phyloP scores from a whole-genome alignment of 2,329 filamentous ascomycete species.

The Talaromyces sp. region DNA sequence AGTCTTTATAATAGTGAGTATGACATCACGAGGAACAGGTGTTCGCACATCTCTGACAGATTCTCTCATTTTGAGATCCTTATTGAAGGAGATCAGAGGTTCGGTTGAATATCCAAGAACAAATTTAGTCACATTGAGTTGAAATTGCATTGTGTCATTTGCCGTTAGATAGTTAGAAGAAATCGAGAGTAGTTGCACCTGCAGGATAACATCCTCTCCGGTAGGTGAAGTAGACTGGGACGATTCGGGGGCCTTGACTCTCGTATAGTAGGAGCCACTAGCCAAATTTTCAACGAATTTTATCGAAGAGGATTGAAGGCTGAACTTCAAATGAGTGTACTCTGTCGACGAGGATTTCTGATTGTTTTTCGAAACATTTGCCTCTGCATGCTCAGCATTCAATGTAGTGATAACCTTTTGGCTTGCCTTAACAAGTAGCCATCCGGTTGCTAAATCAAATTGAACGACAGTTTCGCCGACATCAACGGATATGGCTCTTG shows the following conservation, averaged over 20 bases:
- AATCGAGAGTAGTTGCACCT: conserved; percentile 27
- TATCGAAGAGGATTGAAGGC: conserved; percentile 30
- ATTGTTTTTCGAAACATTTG: not conserved
- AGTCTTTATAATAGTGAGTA: conserved; percentile 34
- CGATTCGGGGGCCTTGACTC: conserved; percentile 17
- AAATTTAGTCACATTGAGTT: conserved; percentile 41
- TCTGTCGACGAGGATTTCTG: not conserved
- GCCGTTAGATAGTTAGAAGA: conserved; percentile 24
- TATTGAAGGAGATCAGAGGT: conserved; percentile 52
- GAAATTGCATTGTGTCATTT: conserved; percentile 26
- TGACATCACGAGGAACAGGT: conserved; percentile 39
- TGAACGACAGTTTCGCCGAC: conserved; percentile 30
- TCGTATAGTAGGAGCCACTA: conserved; percentile 27
- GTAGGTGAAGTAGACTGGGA: conserved; percentile 23
- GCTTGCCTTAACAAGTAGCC: conserved; percentile 38
- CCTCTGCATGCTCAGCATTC: conserved; percentile 15
- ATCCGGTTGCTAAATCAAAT: conserved; percentile 42
- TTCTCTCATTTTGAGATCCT: conserved; percentile 45
- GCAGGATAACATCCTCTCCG: conserved; percentile 35
- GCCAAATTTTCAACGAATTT: conserved; percentile 39
- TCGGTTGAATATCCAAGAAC: conserved; percentile 48
- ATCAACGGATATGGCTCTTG: conserved; percentile 28
- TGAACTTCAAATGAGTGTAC: conserved; percentile 24
- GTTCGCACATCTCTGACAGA: conserved; percentile 42
- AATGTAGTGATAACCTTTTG: conserved; percentile 30